Percentiles rank a stretch among this genome's conserved stretches.
Conservation (phyloP, 768 basidiomycete species). For the Royoungia palumana region DNA sequence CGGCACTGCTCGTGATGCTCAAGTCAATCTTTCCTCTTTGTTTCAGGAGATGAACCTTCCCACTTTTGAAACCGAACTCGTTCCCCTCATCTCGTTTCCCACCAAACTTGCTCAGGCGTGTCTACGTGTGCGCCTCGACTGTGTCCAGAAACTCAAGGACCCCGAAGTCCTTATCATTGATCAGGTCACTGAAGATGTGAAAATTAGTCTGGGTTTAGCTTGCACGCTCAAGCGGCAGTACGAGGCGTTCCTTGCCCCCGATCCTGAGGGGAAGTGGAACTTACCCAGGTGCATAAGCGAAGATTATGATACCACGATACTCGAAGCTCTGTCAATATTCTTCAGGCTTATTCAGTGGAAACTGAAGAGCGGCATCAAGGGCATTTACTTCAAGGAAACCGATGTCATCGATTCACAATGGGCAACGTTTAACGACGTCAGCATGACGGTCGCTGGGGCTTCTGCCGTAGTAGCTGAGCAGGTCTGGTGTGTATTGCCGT, state of each 20-base stretch:
- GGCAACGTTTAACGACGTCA: slow-evolving; percentile 92
- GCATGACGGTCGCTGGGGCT: slow-evolving; percentile 81
- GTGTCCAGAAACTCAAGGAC: slow-evolving; percentile 82
- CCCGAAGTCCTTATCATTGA: slow-evolving; percentile 89
- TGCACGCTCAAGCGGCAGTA: slow-evolving; percentile 96
- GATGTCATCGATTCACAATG: slow-evolving; percentile 97
- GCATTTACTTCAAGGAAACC: slow-evolving; percentile 96
- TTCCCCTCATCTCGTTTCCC: slow-evolving; percentile 93
- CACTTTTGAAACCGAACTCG: slow-evolving; percentile 83
- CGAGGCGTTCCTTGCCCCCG: slow-evolving; percentile 84
- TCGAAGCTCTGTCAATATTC: slow-evolving; percentile 84
- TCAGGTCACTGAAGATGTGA: slow-evolving; percentile 90
- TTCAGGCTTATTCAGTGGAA: slow-evolving; percentile 96
- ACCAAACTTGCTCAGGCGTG: slow-evolving; percentile 91
- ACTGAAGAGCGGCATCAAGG: slow-evolving; percentile 86
- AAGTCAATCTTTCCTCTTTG: slow-evolving; percentile 70
- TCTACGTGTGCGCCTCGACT: slow-evolving; percentile 84
- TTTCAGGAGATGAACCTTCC: slow-evolving; percentile 91
- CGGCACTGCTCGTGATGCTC: slow-evolving; percentile 79
- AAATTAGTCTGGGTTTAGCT: slow-evolving; percentile 85
- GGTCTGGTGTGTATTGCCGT: slow-evolving; percentile 64
- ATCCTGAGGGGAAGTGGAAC: slow-evolving; percentile 84
- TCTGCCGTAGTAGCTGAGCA: slow-evolving; percentile 92
- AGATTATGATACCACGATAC: slow-evolving; percentile 86
- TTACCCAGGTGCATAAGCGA: slow-evolving; percentile 84